These are phyloP conservation scores for Plenodomus biglobosus DNA, from an alignment of 2,329 filamentous ascomycete species.

Conservation along the genomic window DNA sequence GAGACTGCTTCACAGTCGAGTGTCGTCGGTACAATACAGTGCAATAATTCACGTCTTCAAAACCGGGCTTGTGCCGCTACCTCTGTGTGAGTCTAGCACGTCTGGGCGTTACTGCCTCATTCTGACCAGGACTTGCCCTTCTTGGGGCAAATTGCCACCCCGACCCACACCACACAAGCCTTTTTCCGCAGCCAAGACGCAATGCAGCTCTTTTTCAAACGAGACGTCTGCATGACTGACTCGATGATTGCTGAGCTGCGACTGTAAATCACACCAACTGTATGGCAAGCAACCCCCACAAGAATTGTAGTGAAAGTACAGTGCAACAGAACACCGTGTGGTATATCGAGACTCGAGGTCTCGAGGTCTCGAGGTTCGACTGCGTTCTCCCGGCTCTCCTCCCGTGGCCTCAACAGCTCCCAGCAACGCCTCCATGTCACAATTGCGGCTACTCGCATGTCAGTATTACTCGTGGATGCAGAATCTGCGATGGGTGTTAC, in stretches of 20 bases:
- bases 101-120: constrained; percentile 24
- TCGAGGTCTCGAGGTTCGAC: constrained; percentile 2
- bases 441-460: constrained; percentile 3
- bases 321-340: constrained; percentile 6
- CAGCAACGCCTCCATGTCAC: neutral
- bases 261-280: neutral
- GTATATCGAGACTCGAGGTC: constrained; percentile 8
- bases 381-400: constrained; percentile 11
- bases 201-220: neutral
- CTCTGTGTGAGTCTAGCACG: constrained; percentile 15
- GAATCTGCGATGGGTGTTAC: constrained; percentile 1
- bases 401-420: constrained; percentile 6
- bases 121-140: constrained; percentile 17
- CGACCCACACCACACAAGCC: constrained; percentile 3
- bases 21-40: constrained; percentile 30
- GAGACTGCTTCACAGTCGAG: constrained; percentile 27
- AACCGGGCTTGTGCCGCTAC: constrained; percentile 14
- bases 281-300: neutral
- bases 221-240: neutral
- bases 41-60: constrained; percentile 18
- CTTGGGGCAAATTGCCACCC: constrained; percentile 16
- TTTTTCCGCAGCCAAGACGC: neutral
- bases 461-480: neutral
- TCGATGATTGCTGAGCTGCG: neutral
- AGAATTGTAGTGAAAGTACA: too few relatives aligned